Evolutionary conservation across 129 eudicot genomes (phyloP).

Genomic region (Glebionis coronaria): DNA sequence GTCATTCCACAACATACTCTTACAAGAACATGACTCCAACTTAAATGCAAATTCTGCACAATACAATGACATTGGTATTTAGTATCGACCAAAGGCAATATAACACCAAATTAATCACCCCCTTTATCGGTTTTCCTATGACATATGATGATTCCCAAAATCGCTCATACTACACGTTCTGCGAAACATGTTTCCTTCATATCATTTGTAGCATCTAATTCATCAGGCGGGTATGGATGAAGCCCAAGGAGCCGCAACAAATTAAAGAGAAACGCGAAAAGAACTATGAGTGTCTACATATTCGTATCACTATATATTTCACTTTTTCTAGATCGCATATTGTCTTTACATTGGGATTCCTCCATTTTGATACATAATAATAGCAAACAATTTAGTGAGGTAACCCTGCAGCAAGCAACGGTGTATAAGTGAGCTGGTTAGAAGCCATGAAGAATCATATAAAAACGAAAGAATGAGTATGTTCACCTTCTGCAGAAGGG

Average conservation of each 20-base stretch:
- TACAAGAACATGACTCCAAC: neutral
- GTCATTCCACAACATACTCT: constrained; percentile 9
- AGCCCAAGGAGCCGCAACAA: neutral
- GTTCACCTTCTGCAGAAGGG: too few relatives aligned
- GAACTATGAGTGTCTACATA: constrained; percentile 59
- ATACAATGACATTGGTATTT: constrained; percentile 13
- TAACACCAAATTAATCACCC: constrained; percentile 18
- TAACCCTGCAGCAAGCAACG: too few relatives aligned
- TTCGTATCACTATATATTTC: constrained; percentile 75
- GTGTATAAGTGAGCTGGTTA: too few relatives aligned
- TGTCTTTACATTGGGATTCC: constrained; percentile 75
- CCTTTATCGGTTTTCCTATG: constrained; percentile 29
- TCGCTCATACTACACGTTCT: constrained; percentile 12
- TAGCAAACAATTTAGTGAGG: too few relatives aligned
- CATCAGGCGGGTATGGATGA: constrained; percentile 18
- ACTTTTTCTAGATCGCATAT: constrained; percentile 93
- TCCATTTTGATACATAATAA: constrained; percentile 61
- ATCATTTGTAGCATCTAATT: constrained; percentile 12
- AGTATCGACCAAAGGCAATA: constrained; percentile 18
- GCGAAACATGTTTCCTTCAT: constrained; percentile 20
- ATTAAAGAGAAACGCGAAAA: neutral
- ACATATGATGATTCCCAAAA: too few relatives aligned
- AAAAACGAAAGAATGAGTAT: too few relatives aligned
- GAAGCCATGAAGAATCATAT: too few relatives aligned
- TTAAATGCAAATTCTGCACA: neutral